Base-by-base conservation (phyloP, 2,329 filamentous ascomycete genomes). In the Daldinia sp. region DNA sequence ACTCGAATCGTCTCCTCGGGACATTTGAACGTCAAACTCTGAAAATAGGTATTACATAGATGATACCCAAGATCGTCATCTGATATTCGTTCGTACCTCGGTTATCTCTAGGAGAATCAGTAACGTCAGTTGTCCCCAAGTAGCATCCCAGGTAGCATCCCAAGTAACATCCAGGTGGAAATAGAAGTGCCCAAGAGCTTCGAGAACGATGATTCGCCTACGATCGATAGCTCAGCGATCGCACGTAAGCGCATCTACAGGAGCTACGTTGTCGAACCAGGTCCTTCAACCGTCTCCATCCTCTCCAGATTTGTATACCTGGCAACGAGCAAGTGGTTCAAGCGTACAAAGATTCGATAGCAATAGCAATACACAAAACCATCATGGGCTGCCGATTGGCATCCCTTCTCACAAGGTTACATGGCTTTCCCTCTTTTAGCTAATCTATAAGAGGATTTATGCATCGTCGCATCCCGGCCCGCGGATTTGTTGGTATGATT, bases 401-500 rank as follows among this genome's bases (percentile, higher is more conserved):
- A 54, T 60, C 37, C 52, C 25, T 29, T 52, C 35, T 37, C n/a
- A 39, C 51, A 63, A 47, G 60, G 62, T 58, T 61, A 47, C 62
- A 67, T 63, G 34, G 51, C 48, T 47, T 45, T 52, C 15, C 43
- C 30, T 34, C 34, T n/a, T n/a, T 47, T 23, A 66, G 53, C 49
- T 56, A 63, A 41, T 53, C 39, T 48, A 35, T 21, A 29, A 51
- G 52, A 61, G 11, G 58, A 59, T n/a, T n/a, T n/a, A n/a, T n/a
- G n/a, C n/a, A 67, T 63, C 54, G 29, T 39, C 63, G 62, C 48
- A 51, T 54, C 48, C 56, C 27, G 53, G 58, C 48, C 23, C 53
- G 59, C 62, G 63, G 62, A 48, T 47, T 45, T 49, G 45, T 55
- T 61, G 62, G 65, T 65, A 61, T 63, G 49, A 57, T 63, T 56